phyloP scores from a whole-genome alignment of 192 early-diverging fungal species.

The Backusella mclennaniae region DNA sequence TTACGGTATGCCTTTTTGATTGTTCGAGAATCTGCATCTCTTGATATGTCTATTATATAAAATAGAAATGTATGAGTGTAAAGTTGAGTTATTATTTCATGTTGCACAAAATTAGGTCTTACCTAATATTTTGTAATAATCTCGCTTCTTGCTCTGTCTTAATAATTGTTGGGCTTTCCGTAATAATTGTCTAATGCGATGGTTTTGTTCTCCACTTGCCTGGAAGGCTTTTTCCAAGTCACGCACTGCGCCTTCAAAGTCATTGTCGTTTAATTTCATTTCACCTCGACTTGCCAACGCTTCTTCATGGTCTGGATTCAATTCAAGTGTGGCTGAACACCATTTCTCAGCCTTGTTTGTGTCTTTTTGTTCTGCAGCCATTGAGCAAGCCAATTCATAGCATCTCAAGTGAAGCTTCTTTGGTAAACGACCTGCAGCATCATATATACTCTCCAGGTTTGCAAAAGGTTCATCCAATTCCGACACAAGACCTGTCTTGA shows the following conservation, averaged over 20 bases:
- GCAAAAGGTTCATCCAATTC: slow-evolving; percentile 33
- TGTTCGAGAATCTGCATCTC: slow-evolving; percentile 68
- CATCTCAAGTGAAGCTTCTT: slow-evolving; percentile 39
- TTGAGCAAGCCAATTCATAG: slow-evolving; percentile 57
- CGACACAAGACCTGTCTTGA: slow-evolving; percentile 28
- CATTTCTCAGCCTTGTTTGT: slow-evolving; percentile 51
- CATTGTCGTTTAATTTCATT: slow-evolving; percentile 60
- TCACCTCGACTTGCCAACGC: slow-evolving; percentile 74
- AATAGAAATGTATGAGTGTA: not conserved
- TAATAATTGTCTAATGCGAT: slow-evolving; percentile 53
- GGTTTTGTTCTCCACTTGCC: slow-evolving; percentile 52
- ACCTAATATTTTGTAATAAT: slow-evolving; percentile 93
- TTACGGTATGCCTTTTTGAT: slow-evolving; percentile 94
- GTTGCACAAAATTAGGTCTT: not conserved
- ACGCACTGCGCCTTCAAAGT: slow-evolving; percentile 75
- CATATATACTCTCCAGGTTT: not conserved
- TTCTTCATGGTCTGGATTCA: slow-evolving; percentile 71
- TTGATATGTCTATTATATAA: slow-evolving; percentile 54
- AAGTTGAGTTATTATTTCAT: not conserved
- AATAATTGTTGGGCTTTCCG: slow-evolving; percentile 60
- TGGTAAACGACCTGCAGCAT: slow-evolving; percentile 37
- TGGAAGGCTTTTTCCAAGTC: slow-evolving; percentile 76
- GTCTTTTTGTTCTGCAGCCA: slow-evolving; percentile 55
- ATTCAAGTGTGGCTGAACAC: slow-evolving; percentile 71
- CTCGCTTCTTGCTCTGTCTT: slow-evolving; percentile 63